Conservation (phyloP, 768 basidiomycete genomes). For the Hericium alpestre region DNA sequence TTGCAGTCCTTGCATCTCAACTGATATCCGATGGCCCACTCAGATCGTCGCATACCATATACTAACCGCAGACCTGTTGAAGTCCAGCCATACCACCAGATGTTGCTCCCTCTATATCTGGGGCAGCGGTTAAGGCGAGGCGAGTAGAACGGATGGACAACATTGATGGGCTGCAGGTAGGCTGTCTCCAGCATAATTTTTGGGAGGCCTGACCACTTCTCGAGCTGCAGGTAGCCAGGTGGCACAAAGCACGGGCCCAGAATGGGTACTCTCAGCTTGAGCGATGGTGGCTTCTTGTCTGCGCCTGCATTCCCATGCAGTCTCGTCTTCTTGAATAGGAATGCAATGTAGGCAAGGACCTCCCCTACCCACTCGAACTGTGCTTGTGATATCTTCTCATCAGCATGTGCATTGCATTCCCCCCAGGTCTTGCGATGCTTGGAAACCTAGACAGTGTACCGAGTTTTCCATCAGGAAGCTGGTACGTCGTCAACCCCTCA, state of each 20-base stretch:
- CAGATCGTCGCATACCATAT: neutral
- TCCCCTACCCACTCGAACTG: neutral
- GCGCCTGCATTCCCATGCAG: neutral
- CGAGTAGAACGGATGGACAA: neutral
- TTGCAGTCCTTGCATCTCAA: neutral
- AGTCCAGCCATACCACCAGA: neutral
- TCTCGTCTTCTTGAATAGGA: neutral
- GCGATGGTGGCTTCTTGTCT: neutral
- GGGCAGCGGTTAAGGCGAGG: neutral
- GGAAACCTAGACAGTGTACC: neutral
- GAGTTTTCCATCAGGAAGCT: too few relatives aligned
- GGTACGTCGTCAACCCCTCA: too few relatives aligned
- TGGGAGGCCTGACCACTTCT: neutral
- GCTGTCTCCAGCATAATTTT: neutral
- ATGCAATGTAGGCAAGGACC: neutral
- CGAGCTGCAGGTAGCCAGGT: neutral
- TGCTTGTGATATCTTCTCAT: neutral
- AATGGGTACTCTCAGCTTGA: neutral
- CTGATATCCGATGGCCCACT: neutral
- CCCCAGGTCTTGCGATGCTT: neutral
- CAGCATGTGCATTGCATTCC: neutral
- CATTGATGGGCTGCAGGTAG: neutral
- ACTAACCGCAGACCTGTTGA: neutral
- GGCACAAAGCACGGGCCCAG: neutral
- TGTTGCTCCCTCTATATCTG: neutral